phyloP scores from a whole-genome alignment of 192 early-diverging fungal species.

The Pilaira anomala region DNA sequence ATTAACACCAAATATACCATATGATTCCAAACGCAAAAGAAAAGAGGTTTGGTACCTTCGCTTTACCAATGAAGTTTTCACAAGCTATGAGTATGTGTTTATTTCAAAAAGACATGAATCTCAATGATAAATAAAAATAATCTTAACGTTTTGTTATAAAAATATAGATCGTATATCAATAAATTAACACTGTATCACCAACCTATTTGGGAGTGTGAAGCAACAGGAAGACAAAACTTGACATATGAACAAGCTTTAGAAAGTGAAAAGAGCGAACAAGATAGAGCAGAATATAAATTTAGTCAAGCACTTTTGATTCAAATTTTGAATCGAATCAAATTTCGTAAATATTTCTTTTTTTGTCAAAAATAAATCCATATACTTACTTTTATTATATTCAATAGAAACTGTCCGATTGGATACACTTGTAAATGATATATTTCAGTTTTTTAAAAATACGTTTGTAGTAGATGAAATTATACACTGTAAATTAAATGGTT shows the following conservation, averaged over 20 bases:
- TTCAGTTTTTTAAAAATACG: conserved; percentile 48
- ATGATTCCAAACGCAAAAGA: conserved; percentile 25
- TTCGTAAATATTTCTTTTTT: conserved; percentile 48
- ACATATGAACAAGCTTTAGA: conserved; percentile 82
- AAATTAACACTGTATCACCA: conserved; percentile 57
- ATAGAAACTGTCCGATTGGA: conserved; percentile 59
- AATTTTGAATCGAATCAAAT: conserved; percentile 66
- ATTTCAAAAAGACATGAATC: not conserved
- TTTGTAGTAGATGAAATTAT: conserved; percentile 56
- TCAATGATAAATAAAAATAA: not conserved
- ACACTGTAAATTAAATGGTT: conserved; percentile 36
- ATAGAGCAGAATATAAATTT: conserved; percentile 61
- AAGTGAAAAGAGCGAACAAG: conserved; percentile 65
- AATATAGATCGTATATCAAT: conserved; percentile 20
- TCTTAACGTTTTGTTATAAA: not conserved
- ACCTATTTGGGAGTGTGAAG: conserved; percentile 73
- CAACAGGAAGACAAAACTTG: conserved; percentile 66
- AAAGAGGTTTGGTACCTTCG: conserved; percentile 35
- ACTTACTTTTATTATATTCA: not conserved
- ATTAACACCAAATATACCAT: conserved; percentile 14
- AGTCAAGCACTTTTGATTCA: conserved; percentile 60
- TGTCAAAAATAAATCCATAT: not conserved
- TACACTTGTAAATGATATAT: conserved; percentile 54
- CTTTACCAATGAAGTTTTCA: conserved; percentile 57
- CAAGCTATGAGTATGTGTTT: conserved; percentile 54